Conservation (phyloP, 2,329 filamentous ascomycete genomes). For the Botryotinia calthae region DNA sequence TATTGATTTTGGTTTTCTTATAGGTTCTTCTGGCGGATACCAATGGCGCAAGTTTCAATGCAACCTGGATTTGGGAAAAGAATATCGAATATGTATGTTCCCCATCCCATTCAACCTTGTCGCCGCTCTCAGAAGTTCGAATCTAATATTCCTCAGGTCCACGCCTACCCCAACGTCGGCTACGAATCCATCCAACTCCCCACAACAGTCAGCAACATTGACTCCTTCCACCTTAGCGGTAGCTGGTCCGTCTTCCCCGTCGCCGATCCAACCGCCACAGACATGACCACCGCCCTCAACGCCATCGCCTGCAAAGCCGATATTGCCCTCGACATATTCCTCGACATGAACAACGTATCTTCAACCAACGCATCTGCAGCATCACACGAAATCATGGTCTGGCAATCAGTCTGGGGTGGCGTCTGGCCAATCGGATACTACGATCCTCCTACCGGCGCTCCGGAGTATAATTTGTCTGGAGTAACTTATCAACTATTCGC, state of each 20-base stretch:
- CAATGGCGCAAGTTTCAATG: slow-evolving; percentile 20
- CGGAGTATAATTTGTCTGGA: neutral
- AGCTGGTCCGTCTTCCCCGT: slow-evolving; percentile 12
- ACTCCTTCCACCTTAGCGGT: slow-evolving; percentile 22
- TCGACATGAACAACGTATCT: neutral
- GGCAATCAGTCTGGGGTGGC: slow-evolving; percentile 18
- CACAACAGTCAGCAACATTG: slow-evolving; percentile 17
- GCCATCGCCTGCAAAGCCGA: slow-evolving; percentile 17
- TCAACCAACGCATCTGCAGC: slow-evolving; percentile 12
- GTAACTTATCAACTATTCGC: slow-evolving; percentile 8
- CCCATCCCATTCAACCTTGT: no score
- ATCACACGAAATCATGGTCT: slow-evolving; percentile 17
- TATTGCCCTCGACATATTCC: slow-evolving; percentile 19
- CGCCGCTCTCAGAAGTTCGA: neutral
- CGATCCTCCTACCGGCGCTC: neutral
- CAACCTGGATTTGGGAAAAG: slow-evolving; percentile 15
- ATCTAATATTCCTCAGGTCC: slow-evolving; percentile 8
- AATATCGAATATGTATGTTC: slow-evolving; percentile 13
- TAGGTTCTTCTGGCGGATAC: slow-evolving; percentile 11
- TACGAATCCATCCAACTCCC: slow-evolving; percentile 15
- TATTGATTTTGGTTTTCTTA: neutral
- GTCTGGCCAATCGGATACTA: slow-evolving; percentile 19
- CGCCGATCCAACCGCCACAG: neutral
- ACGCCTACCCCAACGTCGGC: slow-evolving; percentile 17
- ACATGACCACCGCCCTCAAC: neutral